Conservation (phyloP, 2,329 filamentous ascomycete species). For the Colletotrichum incanum region DNA sequence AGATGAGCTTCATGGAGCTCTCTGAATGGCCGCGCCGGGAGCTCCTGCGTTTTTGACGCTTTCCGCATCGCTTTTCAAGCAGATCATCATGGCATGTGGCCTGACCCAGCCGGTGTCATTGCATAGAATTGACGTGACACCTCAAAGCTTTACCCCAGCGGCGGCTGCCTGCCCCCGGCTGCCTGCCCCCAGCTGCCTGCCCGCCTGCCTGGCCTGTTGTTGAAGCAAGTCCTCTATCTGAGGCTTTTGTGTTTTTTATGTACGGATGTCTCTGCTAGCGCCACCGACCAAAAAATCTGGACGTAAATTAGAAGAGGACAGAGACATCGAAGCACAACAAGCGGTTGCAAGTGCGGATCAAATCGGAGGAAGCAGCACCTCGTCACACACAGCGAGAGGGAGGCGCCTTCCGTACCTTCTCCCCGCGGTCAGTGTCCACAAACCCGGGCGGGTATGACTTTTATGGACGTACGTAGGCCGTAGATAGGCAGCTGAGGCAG, state of each 20-base stretch:
- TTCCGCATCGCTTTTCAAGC: slow-evolving; percentile 41
- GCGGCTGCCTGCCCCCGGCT: background rate
- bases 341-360: slow-evolving; percentile 1
- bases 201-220: background rate
- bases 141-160: slow-evolving; percentile 8
- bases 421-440: no score
- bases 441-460: background rate
- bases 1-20: slow-evolving; percentile 41
- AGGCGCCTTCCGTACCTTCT: background rate
- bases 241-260: background rate
- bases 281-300: background rate
- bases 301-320: background rate
- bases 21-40: slow-evolving; percentile 38
- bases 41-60: slow-evolving; percentile 16
- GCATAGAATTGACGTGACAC: slow-evolving; percentile 41
- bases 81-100: slow-evolving; percentile 41
- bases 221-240: background rate
- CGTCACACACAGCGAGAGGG: slow-evolving; percentile 1
- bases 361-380: slow-evolving; percentile 2
- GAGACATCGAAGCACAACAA: slow-evolving; percentile 6
- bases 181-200: background rate
- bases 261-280: slow-evolving; percentile 3
- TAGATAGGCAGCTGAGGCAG: slow-evolving; percentile 10
- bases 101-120: slow-evolving; percentile 16
- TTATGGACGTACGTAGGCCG: background rate